Percentiles rank a stretch among this genome's conserved stretches.
These are phyloP conservation scores for Leccinum longicurvipes DNA, from an alignment of 768 basidiomycete genomes.

Conservation along the genomic window DNA sequence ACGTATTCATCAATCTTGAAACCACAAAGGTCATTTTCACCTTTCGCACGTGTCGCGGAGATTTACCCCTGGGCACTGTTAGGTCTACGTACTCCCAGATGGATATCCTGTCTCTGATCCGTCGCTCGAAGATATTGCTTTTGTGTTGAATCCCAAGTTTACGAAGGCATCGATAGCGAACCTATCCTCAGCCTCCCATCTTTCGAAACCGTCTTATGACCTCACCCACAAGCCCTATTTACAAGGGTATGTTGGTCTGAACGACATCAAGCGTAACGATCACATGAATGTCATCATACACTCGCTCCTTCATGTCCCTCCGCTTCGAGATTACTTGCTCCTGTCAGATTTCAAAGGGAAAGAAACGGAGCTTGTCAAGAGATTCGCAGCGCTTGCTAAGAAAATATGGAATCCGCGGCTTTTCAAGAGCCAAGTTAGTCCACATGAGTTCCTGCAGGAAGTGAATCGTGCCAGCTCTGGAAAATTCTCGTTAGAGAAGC, in stretches of 20 bases:
- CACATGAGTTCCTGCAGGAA: conserved; percentile 99
- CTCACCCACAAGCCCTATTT: conserved; percentile 77
- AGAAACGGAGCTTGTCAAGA: conserved; percentile 81
- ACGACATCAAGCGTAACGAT: conserved; percentile 97
- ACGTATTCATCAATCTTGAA: conserved; percentile 95
- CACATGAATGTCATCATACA: conserved; percentile 98
- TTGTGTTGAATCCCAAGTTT: conserved; percentile 88
- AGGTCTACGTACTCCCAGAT: conserved; percentile 98
- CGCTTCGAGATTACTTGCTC: conserved; percentile 83
- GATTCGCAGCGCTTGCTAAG: conserved; percentile 84
- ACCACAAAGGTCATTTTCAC: conserved; percentile 66
- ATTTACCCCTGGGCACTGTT: conserved; percentile 16
- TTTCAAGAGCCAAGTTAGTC: conserved; percentile 97
- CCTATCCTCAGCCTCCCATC: conserved; percentile 55
- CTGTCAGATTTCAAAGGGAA: conserved; percentile 71
- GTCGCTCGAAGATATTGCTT: conserved; percentile 91
- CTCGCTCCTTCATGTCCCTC: conserved; percentile 84
- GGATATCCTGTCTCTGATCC: conserved; percentile 96
- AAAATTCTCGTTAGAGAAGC: conserved; percentile 89
- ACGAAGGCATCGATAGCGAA: conserved; percentile 52
- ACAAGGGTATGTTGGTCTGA: conserved; percentile 93
- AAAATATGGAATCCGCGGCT: conserved; percentile 95
- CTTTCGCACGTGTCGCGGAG: conserved; percentile 15
- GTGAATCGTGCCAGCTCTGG: conserved; percentile 85
- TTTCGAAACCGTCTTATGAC: conserved; percentile 80